phyloP scores from a whole-genome alignment of 2,329 filamentous ascomycete genomes.

The Tolypocladium tropicale region DNA sequence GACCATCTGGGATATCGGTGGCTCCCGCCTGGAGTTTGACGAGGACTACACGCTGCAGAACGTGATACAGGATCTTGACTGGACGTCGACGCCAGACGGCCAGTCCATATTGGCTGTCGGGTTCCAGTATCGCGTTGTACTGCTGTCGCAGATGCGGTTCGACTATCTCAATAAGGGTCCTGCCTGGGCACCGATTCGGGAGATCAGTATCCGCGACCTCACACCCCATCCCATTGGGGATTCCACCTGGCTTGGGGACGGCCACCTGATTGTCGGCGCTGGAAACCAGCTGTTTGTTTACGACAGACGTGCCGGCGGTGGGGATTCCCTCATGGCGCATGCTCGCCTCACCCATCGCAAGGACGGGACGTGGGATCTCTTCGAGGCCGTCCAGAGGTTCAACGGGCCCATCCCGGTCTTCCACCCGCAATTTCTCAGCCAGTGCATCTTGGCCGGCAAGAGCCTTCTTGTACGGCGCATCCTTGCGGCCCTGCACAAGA shows the following conservation, averaged over 20 bases:
- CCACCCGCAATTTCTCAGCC: slow-evolving; percentile 81
- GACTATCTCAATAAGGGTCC: slow-evolving; percentile 82
- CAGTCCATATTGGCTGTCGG: slow-evolving; percentile 89
- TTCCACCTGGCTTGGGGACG: slow-evolving; percentile 81
- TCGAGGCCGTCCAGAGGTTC: slow-evolving; percentile 70
- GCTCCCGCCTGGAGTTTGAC: slow-evolving; percentile 70
- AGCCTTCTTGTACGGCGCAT: slow-evolving; percentile 59
- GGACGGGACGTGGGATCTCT: slow-evolving; percentile 55
- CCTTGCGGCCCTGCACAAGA: slow-evolving; percentile 60
- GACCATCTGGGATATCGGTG: slow-evolving; percentile 85
- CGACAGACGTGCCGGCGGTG: slow-evolving; percentile 60
- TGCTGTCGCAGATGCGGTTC: slow-evolving; percentile 81
- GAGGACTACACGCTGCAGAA: slow-evolving; percentile 65
- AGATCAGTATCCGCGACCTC: slow-evolving; percentile 70
- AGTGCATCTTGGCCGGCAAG: slow-evolving; percentile 79
- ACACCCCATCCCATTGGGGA: slow-evolving; percentile 89
- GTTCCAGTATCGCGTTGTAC: slow-evolving; percentile 73
- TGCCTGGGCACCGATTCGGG: slow-evolving; percentile 79
- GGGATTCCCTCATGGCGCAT: slow-evolving; percentile 46
- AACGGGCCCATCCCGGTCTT: slow-evolving; percentile 86
- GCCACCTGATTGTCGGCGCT: slow-evolving; percentile 75
- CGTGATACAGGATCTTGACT: slow-evolving; percentile 77
- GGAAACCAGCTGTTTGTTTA: slow-evolving; percentile 88
- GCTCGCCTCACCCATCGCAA: slow-evolving; percentile 37
- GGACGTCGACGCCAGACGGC: slow-evolving; percentile 83